Evolutionary conservation across 192 early-diverging fungal genomes (phyloP).

Genomic region (Paraglomus brasilianum): DNA sequence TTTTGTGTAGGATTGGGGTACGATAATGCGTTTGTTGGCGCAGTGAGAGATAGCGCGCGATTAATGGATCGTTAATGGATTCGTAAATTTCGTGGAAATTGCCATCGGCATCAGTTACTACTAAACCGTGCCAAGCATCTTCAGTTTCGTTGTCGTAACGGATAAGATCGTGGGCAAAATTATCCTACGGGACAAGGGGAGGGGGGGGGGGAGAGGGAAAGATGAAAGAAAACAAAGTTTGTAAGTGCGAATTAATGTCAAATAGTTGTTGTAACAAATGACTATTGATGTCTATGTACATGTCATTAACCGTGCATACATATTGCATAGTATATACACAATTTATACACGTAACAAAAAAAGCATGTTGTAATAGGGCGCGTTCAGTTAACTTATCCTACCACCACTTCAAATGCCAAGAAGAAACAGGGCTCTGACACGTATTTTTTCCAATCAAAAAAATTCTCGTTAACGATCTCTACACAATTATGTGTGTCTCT

Average conservation of each 20-base stretch:
- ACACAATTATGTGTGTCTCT: constrained; percentile 54
- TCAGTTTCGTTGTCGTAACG: constrained; percentile 76
- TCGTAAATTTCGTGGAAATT: constrained; percentile 89
- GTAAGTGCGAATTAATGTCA: not conserved
- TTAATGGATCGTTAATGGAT: constrained; percentile 72
- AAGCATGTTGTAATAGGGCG: not conserved
- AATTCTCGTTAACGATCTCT: constrained; percentile 83
- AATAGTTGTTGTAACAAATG: not conserved
- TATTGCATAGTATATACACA: too few relatives aligned
- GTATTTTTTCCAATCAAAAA: constrained; percentile 84
- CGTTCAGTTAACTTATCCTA: constrained; percentile 35
- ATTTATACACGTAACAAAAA: too few relatives aligned
- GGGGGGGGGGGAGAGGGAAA: not conserved
- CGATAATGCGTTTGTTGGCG: constrained; percentile 60
- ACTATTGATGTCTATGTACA: too few relatives aligned
- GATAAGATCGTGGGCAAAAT: constrained; percentile 94
- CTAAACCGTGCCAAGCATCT: constrained; percentile 78
- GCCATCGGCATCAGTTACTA: constrained; percentile 76
- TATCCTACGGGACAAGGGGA: constrained; percentile 62
- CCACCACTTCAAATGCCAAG: constrained; percentile 95
- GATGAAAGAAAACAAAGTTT: not conserved
- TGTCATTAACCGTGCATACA: not conserved
- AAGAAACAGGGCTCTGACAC: constrained; percentile 83
- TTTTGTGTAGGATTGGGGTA: constrained; percentile 58
- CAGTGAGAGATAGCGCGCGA: constrained; percentile 65